Percentiles rank a stretch among this genome's conserved stretches.
Evolutionary conservation across 2,329 filamentous ascomycete species (phyloP).

Genomic region (Fusarium sp.): DNA sequence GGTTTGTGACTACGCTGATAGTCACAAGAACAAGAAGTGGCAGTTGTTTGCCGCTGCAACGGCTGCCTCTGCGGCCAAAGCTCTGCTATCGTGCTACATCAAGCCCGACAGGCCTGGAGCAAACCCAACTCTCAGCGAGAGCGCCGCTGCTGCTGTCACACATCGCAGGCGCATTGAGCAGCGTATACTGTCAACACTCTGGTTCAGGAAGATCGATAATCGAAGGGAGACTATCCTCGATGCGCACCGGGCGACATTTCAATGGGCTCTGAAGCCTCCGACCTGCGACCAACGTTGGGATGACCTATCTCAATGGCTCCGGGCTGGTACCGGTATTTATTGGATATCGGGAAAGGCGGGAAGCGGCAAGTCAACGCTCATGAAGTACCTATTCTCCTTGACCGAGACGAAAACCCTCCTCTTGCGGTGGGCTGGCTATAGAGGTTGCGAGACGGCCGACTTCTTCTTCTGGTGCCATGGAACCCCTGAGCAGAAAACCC

Average conservation of each 20-base stretch:
- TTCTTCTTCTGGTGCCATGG: neutral
- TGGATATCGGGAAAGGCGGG: neutral
- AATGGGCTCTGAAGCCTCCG: neutral
- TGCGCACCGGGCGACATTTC: neutral
- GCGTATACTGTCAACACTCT: neutral
- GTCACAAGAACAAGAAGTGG: conserved; percentile 6
- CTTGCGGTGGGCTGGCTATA: neutral
- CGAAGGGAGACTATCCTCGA: neutral
- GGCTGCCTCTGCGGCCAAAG: conserved; percentile 5
- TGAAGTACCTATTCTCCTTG: neutral
- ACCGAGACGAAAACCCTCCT: neutral
- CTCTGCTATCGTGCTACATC: neutral
- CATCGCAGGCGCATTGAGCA: too few species aligned
- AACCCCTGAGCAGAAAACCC: neutral
- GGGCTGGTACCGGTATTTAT: neutral
- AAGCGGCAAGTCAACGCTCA: neutral
- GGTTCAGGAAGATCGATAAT: neutral
- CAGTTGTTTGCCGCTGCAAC: conserved; percentile 12
- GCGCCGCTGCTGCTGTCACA: too few species aligned
- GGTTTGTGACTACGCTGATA: conserved; percentile 10
- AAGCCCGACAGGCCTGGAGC: too few species aligned
- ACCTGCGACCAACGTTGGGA: neutral
- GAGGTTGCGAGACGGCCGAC: neutral
- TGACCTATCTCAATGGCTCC: neutral
- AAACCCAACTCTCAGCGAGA: too few species aligned